These are phyloP conservation scores for Mycena sanguinolenta DNA, from an alignment of 768 basidiomycete species.

Conservation along the genomic window DNA sequence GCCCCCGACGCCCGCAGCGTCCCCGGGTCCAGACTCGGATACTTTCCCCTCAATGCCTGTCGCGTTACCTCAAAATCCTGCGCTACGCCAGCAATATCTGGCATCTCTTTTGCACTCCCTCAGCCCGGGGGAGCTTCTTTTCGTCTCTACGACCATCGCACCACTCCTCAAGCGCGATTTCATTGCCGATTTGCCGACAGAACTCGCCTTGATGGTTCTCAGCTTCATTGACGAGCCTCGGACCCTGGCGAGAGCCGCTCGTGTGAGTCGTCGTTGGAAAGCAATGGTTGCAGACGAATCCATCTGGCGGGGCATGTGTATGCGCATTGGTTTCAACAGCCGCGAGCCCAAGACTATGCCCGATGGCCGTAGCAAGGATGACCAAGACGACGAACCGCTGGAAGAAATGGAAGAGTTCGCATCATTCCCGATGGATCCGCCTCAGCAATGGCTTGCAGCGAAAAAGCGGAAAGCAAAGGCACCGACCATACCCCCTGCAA, in stretches of 20 bases:
- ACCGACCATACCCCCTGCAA: slow-evolving; percentile 5
- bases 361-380: slow-evolving; percentile 23
- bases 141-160: slow-evolving; percentile 73
- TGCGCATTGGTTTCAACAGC: slow-evolving; percentile 62
- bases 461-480: slow-evolving; percentile 38
- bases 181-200: slow-evolving; percentile 68
- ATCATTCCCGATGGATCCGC: slow-evolving; percentile 54
- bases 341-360: slow-evolving; percentile 34
- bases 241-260: slow-evolving; percentile 76
- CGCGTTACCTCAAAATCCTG: slow-evolving; percentile 49
- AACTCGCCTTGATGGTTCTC: slow-evolving; percentile 83
- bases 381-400: slow-evolving; percentile 46
- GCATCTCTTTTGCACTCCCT: slow-evolving; percentile 64
- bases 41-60: slow-evolving; percentile 39
- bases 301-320: slow-evolving; percentile 86
- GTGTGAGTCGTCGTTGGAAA: slow-evolving; percentile 82
- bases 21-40: slow-evolving; percentile 55
- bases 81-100: slow-evolving; percentile 66
- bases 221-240: slow-evolving; percentile 81
- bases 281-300: slow-evolving; percentile 78
- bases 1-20: slow-evolving; percentile 75
- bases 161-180: slow-evolving; percentile 77
- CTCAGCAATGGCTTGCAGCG: slow-evolving; percentile 54
- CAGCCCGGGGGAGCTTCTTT: slow-evolving; percentile 72
- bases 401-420: slow-evolving; percentile 51